Evolutionary conservation across 1,139 yeast species (phyloP).

Genomic region (Debaryomyces udenii): DNA sequence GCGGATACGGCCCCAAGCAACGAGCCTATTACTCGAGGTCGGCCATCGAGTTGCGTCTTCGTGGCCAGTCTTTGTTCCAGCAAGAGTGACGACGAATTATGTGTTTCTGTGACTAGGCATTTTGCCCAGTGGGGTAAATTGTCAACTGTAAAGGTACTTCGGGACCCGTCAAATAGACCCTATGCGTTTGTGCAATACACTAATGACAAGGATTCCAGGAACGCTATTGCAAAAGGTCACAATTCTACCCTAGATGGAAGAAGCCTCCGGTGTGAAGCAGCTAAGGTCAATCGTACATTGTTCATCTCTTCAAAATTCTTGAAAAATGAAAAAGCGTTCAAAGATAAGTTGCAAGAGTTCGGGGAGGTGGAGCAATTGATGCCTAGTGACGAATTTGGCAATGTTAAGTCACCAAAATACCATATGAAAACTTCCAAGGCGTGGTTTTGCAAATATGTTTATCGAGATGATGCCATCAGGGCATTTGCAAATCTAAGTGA

Average conservation of each 20-base stretch:
- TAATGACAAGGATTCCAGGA: constrained; percentile 67
- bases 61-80: constrained; percentile 77
- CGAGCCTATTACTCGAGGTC: constrained; percentile 23
- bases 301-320: constrained; percentile 45
- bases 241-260: constrained; percentile 72
- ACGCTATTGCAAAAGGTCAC: constrained; percentile 71
- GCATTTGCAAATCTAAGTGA: constrained; percentile 75
- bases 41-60: constrained; percentile 87
- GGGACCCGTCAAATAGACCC: constrained; percentile 84
- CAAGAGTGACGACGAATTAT: constrained; percentile 68
- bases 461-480: constrained; percentile 86
- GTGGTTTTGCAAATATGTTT: constrained; percentile 84
- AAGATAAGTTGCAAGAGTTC: constrained; percentile 46
- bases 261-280: constrained; percentile 82
- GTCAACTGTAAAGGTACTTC: constrained; percentile 76
- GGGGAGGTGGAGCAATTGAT: constrained; percentile 78
- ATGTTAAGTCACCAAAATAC: constrained; percentile 17
- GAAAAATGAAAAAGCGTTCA: constrained; percentile 35
- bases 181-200: constrained; percentile 92
- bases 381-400: constrained; percentile 48
- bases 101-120: constrained; percentile 66
- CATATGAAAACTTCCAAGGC: constrained; percentile 31
- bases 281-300: constrained; percentile 86
- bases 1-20: not conserved
- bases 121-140: constrained; percentile 71